Conservation (phyloP, 768 basidiomycete species). For the Mrakia frigida region DNA sequence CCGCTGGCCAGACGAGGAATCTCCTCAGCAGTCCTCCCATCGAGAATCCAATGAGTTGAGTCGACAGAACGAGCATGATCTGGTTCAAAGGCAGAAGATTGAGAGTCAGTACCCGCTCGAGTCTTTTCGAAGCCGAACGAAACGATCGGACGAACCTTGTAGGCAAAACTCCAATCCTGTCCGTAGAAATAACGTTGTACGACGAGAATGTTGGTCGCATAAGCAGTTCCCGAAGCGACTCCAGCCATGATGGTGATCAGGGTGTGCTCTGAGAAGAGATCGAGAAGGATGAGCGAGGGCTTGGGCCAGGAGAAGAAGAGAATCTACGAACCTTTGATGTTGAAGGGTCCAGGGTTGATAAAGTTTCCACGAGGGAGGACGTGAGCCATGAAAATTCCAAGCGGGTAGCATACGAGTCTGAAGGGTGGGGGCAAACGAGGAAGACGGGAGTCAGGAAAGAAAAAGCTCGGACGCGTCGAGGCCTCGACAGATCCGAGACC, state of each 20-base stretch:
- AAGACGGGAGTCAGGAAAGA: background rate
- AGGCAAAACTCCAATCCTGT: background rate
- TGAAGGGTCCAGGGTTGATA: constrained; percentile 32
- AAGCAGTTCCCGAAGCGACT: constrained; percentile 18
- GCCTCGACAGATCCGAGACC: background rate
- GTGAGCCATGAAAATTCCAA: constrained; percentile 20
- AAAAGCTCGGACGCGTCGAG: background rate
- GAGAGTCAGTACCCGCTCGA: background rate
- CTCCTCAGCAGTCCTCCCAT: constrained; percentile 33
- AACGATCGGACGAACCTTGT: no score
- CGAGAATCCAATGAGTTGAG: constrained; percentile 33
- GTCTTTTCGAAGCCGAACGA: no score
- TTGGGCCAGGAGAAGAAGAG: background rate
- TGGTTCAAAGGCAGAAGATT: background rate
- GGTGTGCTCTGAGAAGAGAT: constrained; percentile 21
- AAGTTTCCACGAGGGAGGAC: constrained; percentile 17
- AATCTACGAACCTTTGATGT: constrained; percentile 17
- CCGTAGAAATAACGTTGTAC: background rate
- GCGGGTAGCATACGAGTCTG: constrained; percentile 23
- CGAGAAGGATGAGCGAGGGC: background rate
- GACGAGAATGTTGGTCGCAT: constrained; percentile 23
- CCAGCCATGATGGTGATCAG: constrained; percentile 27
- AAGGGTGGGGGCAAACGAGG: background rate
- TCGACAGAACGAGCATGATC: constrained; percentile 31
- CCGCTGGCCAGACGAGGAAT: constrained; percentile 34